Evolutionary conservation across 1,139 yeast genomes (phyloP).

Genomic region (Meyerozyma athensensis): DNA sequence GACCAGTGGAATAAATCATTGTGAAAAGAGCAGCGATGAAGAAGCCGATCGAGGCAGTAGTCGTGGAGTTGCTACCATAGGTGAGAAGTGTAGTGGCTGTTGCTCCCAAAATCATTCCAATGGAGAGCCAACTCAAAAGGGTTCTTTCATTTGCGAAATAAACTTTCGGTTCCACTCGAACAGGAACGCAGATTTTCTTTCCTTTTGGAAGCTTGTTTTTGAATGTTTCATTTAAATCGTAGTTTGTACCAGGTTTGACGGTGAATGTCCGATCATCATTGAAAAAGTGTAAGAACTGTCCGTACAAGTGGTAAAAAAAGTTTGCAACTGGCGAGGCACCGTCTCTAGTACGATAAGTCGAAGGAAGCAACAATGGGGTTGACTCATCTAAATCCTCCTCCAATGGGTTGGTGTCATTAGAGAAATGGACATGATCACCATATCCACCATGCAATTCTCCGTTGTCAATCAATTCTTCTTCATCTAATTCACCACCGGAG

Average conservation of each 20-base stretch:
- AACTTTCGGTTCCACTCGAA: slow-evolving; percentile 80
- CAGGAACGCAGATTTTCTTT: slow-evolving; percentile 68
- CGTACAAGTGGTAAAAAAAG: slow-evolving; percentile 30
- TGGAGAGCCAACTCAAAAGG: slow-evolving; percentile 71
- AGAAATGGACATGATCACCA: slow-evolving; percentile 39
- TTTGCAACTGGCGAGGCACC: slow-evolving; percentile 28
- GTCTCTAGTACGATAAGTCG: slow-evolving; percentile 24
- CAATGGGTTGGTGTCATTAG: slow-evolving; percentile 44
- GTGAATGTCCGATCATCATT: slow-evolving; percentile 68
- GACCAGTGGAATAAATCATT: slow-evolving; percentile 65
- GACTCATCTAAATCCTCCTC: slow-evolving; percentile 46
- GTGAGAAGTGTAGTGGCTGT: slow-evolving; percentile 68
- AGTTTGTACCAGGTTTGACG: slow-evolving; percentile 78
- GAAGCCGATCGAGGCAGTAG: slow-evolving; percentile 87
- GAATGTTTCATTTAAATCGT: slow-evolving; percentile 52
- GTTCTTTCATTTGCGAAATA: slow-evolving; percentile 84
- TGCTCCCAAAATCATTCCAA: slow-evolving; percentile 67
- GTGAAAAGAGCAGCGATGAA: slow-evolving; percentile 75
- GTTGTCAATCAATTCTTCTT: slow-evolving; percentile 38
- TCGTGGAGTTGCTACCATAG: slow-evolving; percentile 63
- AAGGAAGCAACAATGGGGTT: slow-evolving; percentile 38
- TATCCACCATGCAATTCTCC: slow-evolving; percentile 29
- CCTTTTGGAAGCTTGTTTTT: slow-evolving; percentile 67
- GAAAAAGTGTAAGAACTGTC: slow-evolving; percentile 41
- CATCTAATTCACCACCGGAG: slow-evolving; percentile 49